phyloP scores from a whole-genome alignment of 2,329 filamentous ascomycete species.

The Cryphonectria japonica region DNA sequence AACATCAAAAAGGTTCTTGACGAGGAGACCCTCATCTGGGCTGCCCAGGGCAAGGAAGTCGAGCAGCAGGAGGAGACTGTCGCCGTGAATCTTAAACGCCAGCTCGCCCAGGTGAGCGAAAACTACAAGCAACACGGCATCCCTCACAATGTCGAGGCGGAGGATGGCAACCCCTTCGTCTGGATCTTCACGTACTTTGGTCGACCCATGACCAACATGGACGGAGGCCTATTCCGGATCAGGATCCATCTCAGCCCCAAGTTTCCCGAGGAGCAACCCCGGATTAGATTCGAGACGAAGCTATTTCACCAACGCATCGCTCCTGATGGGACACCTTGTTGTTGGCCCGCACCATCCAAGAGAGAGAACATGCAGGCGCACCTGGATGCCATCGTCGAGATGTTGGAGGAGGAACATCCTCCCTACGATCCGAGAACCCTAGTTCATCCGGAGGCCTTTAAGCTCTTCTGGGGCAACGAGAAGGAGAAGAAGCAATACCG shows the following conservation, averaged over 20 bases:
- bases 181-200: conserved; percentile 92
- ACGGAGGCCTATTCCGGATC: conserved; percentile 87
- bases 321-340: conserved; percentile 79
- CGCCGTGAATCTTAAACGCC: conserved; percentile 79
- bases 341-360: conserved; percentile 64
- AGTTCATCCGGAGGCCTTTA: conserved; percentile 84
- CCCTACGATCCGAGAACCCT: conserved; percentile 88
- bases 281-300: conserved; percentile 77
- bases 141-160: conserved; percentile 75
- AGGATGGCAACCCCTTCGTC: conserved; percentile 83
- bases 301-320: conserved; percentile 91
- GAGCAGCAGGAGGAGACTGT: conserved; percentile 72
- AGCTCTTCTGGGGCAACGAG: conserved; percentile 80
- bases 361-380: conserved; percentile 80
- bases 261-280: conserved; percentile 87
- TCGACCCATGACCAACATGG: conserved; percentile 87
- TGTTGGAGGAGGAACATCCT: conserved; percentile 85
- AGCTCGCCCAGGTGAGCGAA: conserved; percentile 81
- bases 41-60: conserved; percentile 62
- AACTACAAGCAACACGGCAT: conserved; percentile 72
- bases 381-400: conserved; percentile 78
- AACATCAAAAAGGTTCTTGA: conserved; percentile 73
- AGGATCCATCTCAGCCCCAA: conserved; percentile 78
- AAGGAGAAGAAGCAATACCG: conserved; percentile 86
- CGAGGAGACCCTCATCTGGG: conserved; percentile 74